Evolutionary conservation across 2,329 filamentous ascomycete species (phyloP).

Genomic region (Phoma herbarum): DNA sequence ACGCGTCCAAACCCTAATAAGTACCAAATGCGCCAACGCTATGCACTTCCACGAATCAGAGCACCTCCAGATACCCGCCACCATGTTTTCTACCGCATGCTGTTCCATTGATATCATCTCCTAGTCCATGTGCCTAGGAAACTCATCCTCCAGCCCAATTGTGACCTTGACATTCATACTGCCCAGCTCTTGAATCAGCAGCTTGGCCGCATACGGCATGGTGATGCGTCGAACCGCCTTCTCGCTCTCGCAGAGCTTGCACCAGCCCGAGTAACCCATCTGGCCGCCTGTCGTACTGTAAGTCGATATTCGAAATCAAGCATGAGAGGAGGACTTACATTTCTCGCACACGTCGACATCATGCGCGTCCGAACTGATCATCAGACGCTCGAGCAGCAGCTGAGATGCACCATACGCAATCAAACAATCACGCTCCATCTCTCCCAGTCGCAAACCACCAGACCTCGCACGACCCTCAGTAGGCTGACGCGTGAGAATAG

Average conservation of each 20-base stretch:
- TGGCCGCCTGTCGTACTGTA: conserved; percentile 64
- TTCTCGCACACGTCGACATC: conserved; percentile 92
- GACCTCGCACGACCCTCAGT: conserved; percentile 94
- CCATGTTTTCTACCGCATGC: neutral
- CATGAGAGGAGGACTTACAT: conserved; percentile 58
- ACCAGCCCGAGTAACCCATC: conserved; percentile 96
- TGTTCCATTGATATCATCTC: neutral
- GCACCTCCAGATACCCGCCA: neutral
- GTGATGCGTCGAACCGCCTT: conserved; percentile 89
- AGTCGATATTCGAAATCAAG: neutral
- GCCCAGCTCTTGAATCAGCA: conserved; percentile 93
- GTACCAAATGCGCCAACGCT: conserved; percentile 16
- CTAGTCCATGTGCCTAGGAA: conserved; percentile 52
- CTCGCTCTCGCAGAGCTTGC: conserved; percentile 88
- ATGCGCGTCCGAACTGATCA: conserved; percentile 92
- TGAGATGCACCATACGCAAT: conserved; percentile 97
- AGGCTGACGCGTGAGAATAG: conserved; percentile 92
- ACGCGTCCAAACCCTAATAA: neutral
- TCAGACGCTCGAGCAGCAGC: conserved; percentile 88
- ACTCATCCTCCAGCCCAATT: conserved; percentile 91
- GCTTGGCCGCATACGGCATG: conserved; percentile 96
- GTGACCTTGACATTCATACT: conserved; percentile 99
- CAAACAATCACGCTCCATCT: conserved; percentile 98
- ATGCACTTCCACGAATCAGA: conserved; percentile 7
- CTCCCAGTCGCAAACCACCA: conserved; percentile 89